phyloP scores from a whole-genome alignment of 1,284 basidiomycete genomes.

The Mycosarcoma mackinlayi region DNA sequence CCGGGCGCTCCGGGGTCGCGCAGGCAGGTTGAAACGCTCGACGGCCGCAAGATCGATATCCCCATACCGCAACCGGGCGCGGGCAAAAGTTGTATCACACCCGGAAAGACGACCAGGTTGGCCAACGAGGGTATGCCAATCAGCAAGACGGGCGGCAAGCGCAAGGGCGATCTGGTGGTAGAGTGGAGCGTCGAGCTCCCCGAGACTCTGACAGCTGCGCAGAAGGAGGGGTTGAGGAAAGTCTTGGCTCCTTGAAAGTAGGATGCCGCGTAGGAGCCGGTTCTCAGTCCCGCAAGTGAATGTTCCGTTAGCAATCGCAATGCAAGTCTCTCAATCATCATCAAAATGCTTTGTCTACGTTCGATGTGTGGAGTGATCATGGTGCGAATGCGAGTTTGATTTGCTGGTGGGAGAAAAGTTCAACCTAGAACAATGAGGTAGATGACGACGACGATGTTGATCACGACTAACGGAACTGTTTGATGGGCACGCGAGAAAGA shows the following conservation, averaged over 20 bases:
- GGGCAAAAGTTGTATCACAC: conserved; percentile 52
- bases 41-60: conserved; percentile 59
- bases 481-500: not conserved
- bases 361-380: no score
- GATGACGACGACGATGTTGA: conserved; percentile 60
- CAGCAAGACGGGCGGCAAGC: conserved; percentile 58
- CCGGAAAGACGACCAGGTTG: conserved; percentile 62
- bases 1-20: conserved; percentile 50
- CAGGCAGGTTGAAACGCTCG: conserved; percentile 54
- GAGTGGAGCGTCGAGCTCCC: conserved; percentile 65
- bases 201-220: conserved; percentile 49
- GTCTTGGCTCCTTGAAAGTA: conserved; percentile 50
- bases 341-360: no score
- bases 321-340: no score
- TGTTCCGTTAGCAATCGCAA: no score
- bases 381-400: not conserved
- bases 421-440: conserved; percentile 56
- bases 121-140: conserved; percentile 67
- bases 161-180: conserved; percentile 64
- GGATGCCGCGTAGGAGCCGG: no score
- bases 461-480: conserved; percentile 56
- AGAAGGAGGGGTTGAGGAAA: conserved; percentile 53
- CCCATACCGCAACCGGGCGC: conserved; percentile 54
- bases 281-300: no score
- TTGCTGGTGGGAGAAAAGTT: not conserved